Percentiles rank a stretch among this genome's conserved stretches.
phyloP scores from a whole-genome alignment of 805 yeast genomes.

The Ogataea ramenticola region DNA sequence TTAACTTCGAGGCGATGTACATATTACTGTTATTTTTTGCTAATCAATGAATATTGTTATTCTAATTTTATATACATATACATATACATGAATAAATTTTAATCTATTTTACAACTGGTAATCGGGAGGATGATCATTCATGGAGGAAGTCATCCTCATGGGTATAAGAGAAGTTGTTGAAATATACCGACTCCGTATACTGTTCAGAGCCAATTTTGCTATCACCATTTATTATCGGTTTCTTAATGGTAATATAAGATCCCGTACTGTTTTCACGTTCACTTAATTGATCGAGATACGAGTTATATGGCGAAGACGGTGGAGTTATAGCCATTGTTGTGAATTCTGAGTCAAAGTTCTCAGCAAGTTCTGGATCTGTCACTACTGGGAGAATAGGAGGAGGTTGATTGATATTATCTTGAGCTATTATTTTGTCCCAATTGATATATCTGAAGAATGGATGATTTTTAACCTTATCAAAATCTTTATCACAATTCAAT shows the following conservation, averaged over 20 bases:
- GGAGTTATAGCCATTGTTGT: conserved; percentile 56
- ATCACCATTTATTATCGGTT: conserved; percentile 16
- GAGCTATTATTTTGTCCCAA: conserved; percentile 53
- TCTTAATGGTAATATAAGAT: conserved; percentile 25
- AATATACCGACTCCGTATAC: conserved; percentile 22
- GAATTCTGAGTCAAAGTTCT: conserved; percentile 75
- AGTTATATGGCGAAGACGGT: conserved; percentile 26
- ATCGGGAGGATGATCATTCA: neutral
- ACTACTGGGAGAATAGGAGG: conserved; percentile 85
- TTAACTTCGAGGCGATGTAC: neutral
- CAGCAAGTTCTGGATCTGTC: conserved; percentile 76
- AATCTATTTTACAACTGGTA: no score
- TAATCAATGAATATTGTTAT: no score
- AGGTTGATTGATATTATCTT: conserved; percentile 45
- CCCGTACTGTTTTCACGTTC: conserved; percentile 21
- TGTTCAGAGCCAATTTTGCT: conserved; percentile 2
- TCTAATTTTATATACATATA: no score
- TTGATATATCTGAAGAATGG: conserved; percentile 70
- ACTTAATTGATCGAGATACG: conserved; percentile 20
- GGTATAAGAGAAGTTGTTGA: conserved; percentile 25
- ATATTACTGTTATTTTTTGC: no score
- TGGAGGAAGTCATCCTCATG: conserved; percentile 11
- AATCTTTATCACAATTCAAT: conserved; percentile 46
- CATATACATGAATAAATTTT: no score
- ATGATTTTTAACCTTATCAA: conserved; percentile 52